Conservation (phyloP, 2,329 filamentous ascomycete genomes). For the Aspergillus floridensis region DNA sequence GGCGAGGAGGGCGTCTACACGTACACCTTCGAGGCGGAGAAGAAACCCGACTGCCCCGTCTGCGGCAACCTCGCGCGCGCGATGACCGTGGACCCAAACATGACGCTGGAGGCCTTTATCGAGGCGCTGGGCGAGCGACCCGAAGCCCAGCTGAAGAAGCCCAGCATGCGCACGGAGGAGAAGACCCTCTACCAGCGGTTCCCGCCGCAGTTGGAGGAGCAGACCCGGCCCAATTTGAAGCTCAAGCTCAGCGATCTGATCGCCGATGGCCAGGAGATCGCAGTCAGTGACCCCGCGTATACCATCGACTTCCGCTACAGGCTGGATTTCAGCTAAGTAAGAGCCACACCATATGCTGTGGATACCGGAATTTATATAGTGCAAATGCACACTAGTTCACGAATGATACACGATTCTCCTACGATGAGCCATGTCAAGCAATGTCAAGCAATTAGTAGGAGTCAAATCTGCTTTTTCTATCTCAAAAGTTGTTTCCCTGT, state of each 20-base stretch:
- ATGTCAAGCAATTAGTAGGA: conserved; percentile 12
- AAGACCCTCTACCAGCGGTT: conserved; percentile 90
- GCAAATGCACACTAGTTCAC: conserved; percentile 13
- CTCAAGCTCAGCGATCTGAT: conserved; percentile 77
- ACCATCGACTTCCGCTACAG: conserved; percentile 67
- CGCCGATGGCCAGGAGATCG: conserved; percentile 78
- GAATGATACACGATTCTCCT: conserved; percentile 12
- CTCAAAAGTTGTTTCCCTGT: conserved; percentile 26
- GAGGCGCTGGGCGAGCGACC: conserved; percentile 78
- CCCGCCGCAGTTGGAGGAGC: conserved; percentile 75
- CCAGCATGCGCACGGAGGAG: conserved; percentile 74
- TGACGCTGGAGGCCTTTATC: conserved; percentile 78
- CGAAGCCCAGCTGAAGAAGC: conserved; percentile 91
- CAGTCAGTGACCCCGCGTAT: conserved; percentile 90
- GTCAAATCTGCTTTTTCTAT: conserved; percentile 30
- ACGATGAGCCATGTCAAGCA: conserved; percentile 15
- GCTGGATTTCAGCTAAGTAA: conserved; percentile 44
- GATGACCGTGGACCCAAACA: conserved; percentile 66
- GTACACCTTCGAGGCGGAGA: conserved; percentile 92
- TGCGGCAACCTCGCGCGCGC: conserved; percentile 81
- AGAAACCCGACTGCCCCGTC: conserved; percentile 91
- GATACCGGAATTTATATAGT: not conserved
- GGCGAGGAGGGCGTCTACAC: conserved; percentile 96
- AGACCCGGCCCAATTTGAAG: conserved; percentile 77
- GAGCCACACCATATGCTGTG: conserved; percentile 13